Evolutionary conservation across 2,329 filamentous ascomycete species (phyloP).

Genomic region (Leptographium wingfieldii): DNA sequence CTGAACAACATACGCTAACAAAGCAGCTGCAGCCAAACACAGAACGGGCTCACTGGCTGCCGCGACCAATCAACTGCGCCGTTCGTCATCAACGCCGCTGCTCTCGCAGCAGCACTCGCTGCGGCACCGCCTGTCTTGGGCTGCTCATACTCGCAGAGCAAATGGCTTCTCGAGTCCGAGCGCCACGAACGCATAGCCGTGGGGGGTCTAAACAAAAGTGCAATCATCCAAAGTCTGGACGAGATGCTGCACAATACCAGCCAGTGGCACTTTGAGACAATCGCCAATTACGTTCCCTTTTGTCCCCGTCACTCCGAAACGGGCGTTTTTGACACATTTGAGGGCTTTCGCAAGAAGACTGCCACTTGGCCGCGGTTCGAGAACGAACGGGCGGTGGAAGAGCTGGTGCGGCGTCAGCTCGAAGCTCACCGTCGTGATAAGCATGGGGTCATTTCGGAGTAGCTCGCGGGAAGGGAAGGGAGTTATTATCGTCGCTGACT

Average conservation of each 20-base stretch:
- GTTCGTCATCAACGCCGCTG: neutral
- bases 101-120: neutral
- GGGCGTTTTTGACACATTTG: neutral
- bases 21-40: neutral
- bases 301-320: neutral
- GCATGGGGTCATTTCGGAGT: neutral
- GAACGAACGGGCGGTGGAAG: neutral
- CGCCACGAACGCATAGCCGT: conserved; percentile 20
- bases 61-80: neutral
- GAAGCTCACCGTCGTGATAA: neutral
- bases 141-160: conserved; percentile 13
- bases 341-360: neutral
- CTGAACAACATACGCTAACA: neutral
- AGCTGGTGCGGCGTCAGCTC: neutral
- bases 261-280: conserved; percentile 15
- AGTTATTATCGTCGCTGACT: neutral
- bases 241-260: conserved; percentile 19
- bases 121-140: neutral
- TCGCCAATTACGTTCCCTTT: conserved; percentile 15
- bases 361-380: neutral
- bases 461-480: neutral
- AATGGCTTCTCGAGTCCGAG: conserved; percentile 13
- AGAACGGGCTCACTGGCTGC: too few species aligned
- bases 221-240: conserved; percentile 16
- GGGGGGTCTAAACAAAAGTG: conserved; percentile 14